Evolutionary conservation across 257 asterid species (phyloP), one percentile per base, ranked within the genome.

Genomic region (Solanum etuberosum): DNA sequence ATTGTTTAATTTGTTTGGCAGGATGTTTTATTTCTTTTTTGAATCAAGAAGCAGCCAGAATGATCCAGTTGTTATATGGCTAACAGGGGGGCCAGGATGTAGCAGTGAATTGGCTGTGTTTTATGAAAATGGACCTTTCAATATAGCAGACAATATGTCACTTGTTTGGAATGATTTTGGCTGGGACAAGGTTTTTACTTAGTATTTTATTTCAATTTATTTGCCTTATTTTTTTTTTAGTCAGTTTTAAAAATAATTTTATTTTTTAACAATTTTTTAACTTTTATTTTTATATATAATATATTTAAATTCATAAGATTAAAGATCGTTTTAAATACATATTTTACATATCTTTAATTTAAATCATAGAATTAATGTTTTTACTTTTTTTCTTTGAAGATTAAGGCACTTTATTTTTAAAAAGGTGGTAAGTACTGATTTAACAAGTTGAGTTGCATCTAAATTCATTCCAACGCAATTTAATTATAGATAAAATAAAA

Each of bases 11-110:
- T 9, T 78, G 74, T 63, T 59, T 87, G 85, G 94, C 93, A 96
- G 98, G 88, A 93, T 96, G 98, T 96, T 96, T 91, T 96, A 95
- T 74, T 92, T 88, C 54, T 94, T 94, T 92, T 95, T 94, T 40
- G 93, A 95, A 86, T 93, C 99, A 8, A 92, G 98, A 82, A 89
- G 16, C 71, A 91, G 72, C 77, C 88, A 80, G 54, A 89, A 74
- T 6, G 96, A 86, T 54, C 98, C 88, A 34, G 63, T 86, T 9
- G 86, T 86, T n/a, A 76, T 86, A 76, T 86, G 86, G 88, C 71
- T 86, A 29, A 86, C 74, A 43, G 86, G 88, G 38, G 88, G 88
- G 9, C 88, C 77, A 57, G 88, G 88, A 10, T 86, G 88, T 61
- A 61, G 85, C 61, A 76, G 85, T 54, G 85, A 54, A 25, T 9